Percentiles rank a stretch among this genome's conserved stretches.
phyloP scores from a whole-genome alignment of 2,329 filamentous ascomycete genomes.

The Blastomyces emzantsi region DNA sequence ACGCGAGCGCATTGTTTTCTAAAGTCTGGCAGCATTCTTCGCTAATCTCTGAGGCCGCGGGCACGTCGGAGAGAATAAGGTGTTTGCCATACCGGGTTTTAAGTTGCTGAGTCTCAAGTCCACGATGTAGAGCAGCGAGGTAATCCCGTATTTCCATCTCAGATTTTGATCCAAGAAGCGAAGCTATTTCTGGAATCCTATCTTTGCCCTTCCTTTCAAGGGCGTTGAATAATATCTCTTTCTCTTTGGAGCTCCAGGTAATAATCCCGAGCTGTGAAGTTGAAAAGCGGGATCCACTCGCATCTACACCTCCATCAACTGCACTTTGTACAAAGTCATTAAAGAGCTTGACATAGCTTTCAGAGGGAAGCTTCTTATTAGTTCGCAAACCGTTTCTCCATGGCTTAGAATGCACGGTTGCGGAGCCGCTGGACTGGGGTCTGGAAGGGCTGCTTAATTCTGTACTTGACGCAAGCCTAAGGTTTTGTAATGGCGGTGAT shows the following conservation, averaged over 20 bases:
- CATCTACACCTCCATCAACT: slow-evolving; percentile 9
- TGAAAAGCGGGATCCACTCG: slow-evolving; percentile 22
- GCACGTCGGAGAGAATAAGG: slow-evolving; percentile 49
- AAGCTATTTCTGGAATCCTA: slow-evolving; percentile 54
- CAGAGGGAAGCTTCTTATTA: slow-evolving; percentile 38
- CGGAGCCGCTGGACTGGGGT: background rate
- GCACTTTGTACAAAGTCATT: slow-evolving; percentile 48
- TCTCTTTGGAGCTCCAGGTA: slow-evolving; percentile 63
- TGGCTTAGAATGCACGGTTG: slow-evolving; percentile 4
- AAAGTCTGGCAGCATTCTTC: slow-evolving; percentile 55
- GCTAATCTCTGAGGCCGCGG: slow-evolving; percentile 64
- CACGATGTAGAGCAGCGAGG: slow-evolving; percentile 52
- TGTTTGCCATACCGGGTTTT: slow-evolving; percentile 28
- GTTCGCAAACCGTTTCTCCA: slow-evolving; percentile 15
- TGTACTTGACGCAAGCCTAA: slow-evolving; percentile 12
- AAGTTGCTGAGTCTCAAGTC: slow-evolving; percentile 35
- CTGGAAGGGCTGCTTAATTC: background rate
- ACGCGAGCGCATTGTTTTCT: slow-evolving; percentile 57
- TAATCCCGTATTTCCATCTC: slow-evolving; percentile 65
- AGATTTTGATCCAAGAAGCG: slow-evolving; percentile 60
- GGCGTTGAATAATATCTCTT: slow-evolving; percentile 58
- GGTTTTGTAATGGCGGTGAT: slow-evolving; percentile 15
- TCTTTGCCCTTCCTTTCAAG: slow-evolving; percentile 56
- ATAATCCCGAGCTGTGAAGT: slow-evolving; percentile 58
- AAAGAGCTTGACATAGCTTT: slow-evolving; percentile 43